Evolutionary conservation across 2,329 filamentous ascomycete genomes (phyloP).

Genomic region (Monilinia fructicola): DNA sequence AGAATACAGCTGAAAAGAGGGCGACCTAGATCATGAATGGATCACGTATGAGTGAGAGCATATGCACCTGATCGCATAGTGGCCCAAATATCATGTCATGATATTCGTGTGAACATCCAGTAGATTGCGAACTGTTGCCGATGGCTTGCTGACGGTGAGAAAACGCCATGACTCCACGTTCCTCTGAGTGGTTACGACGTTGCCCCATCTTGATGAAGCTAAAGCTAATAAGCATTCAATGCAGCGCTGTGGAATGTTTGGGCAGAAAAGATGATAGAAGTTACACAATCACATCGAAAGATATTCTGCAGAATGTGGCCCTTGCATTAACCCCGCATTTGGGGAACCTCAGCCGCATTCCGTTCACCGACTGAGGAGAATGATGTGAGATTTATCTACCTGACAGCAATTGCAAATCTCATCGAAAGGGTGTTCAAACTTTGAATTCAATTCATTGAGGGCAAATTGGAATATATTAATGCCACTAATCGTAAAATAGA

Average conservation of each 20-base stretch:
- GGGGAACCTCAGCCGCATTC: slow-evolving; percentile 6
- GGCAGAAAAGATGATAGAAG: not conserved
- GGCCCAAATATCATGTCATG: not conserved
- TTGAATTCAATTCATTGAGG: not conserved
- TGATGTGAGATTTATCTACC: not conserved
- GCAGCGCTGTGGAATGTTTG: slow-evolving; percentile 9
- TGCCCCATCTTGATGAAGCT: not conserved
- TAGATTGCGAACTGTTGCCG: not conserved
- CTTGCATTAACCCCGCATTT: slow-evolving; percentile 14
- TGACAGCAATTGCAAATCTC: not conserved
- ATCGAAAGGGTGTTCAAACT: no score
- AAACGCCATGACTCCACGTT: not conserved
- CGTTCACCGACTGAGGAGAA: slow-evolving; percentile 6
- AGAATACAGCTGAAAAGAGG: slow-evolving; percentile 11
- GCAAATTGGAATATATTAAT: not conserved
- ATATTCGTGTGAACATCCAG: slow-evolving; percentile 15
- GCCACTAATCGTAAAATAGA: not conserved
- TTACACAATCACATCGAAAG: not conserved
- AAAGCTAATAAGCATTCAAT: slow-evolving; percentile 19
- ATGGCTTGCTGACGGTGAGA: slow-evolving; percentile 20
- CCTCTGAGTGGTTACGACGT: not conserved
- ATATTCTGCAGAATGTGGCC: slow-evolving; percentile 3
- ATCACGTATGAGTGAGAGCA: not conserved
- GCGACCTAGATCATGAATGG: not conserved
- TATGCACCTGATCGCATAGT: slow-evolving; percentile 6